A percentile compares a stretch with the other conserved stretches of the same genome.
phyloP scores from a whole-genome alignment of 805 yeast genomes.

The Pichia manshurica region DNA sequence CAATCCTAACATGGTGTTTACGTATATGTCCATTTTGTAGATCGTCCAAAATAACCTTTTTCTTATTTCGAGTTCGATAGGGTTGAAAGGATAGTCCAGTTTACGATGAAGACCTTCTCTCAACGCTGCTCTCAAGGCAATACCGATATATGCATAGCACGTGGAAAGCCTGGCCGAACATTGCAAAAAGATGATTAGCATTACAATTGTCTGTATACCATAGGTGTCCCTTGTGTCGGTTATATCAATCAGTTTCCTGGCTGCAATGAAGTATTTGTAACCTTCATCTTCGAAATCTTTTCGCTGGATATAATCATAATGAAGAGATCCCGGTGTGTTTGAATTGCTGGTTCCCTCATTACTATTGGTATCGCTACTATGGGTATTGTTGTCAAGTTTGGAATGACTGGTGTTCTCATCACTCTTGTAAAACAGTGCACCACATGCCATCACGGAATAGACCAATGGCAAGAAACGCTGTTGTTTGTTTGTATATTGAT shows the following conservation, averaged over 20 bases:
- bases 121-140: slow-evolving; percentile 75
- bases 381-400: background rate
- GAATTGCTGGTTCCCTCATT: slow-evolving; percentile 8
- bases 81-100: slow-evolving; percentile 56
- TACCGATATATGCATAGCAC: slow-evolving; percentile 85
- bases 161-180: slow-evolving; percentile 84
- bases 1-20: slow-evolving; percentile 78
- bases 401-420: slow-evolving; percentile 31
- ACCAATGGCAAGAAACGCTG: slow-evolving; percentile 72
- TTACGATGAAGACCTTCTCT: slow-evolving; percentile 80
- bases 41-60: slow-evolving; percentile 86
- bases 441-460: slow-evolving; percentile 85
- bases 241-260: slow-evolving; percentile 71
- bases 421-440: slow-evolving; percentile 65
- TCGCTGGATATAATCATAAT: slow-evolving; percentile 18
- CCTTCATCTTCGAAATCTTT: slow-evolving; percentile 66
- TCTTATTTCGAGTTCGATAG: slow-evolving; percentile 75
- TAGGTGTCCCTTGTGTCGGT: slow-evolving; percentile 78
- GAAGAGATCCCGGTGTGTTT: slow-evolving; percentile 9
- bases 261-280: slow-evolving; percentile 72
- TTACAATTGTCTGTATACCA: slow-evolving; percentile 80
- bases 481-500: slow-evolving; percentile 64
- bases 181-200: slow-evolving; percentile 80
- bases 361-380: slow-evolving; percentile 11
- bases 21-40: slow-evolving; percentile 85